Conservation (phyloP, 176 grass and related monocot species). For the Carex scoparia region DNA sequence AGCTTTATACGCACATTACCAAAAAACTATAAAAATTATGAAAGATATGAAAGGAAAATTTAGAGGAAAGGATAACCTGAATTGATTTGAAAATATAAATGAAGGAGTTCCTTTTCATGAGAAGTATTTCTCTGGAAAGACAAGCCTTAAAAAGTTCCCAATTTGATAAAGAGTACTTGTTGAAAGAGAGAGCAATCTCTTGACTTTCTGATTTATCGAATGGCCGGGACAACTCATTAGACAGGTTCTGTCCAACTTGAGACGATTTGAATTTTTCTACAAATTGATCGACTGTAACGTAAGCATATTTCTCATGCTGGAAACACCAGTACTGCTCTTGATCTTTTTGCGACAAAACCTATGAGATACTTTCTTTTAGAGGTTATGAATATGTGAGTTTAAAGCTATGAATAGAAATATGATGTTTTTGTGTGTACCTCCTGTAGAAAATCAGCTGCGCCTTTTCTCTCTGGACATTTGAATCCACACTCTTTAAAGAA, state of each 20-base stretch:
- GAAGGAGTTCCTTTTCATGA: slow-evolving; percentile 61
- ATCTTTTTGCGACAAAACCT: slow-evolving; percentile 66
- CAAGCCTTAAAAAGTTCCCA: slow-evolving; percentile 60
- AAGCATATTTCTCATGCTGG: slow-evolving; percentile 27
- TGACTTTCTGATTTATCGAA: slow-evolving; percentile 33
- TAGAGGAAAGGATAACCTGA: slow-evolving; percentile 21
- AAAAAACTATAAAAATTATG: background rate
- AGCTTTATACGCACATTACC: no score
- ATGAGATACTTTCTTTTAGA: no score
- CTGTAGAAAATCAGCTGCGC: slow-evolving; percentile 60
- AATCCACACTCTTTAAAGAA: slow-evolving; percentile 73
- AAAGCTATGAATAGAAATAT: no score
- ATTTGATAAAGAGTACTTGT: slow-evolving; percentile 44
- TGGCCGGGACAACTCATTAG: slow-evolving; percentile 32
- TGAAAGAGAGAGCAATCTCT: slow-evolving; percentile 43
- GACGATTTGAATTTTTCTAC: slow-evolving; percentile 36
- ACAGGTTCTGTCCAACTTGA: slow-evolving; percentile 37
- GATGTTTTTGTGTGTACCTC: slow-evolving; percentile 32
- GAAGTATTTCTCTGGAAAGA: slow-evolving; percentile 50
- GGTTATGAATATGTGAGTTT: no score
- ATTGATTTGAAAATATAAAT: slow-evolving; percentile 45
- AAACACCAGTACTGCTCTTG: slow-evolving; percentile 55
- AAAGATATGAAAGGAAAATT: background rate
- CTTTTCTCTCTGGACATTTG: slow-evolving; percentile 67
- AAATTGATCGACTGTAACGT: slow-evolving; percentile 55